These are phyloP conservation scores for Exophiala sideris DNA, from an alignment of 2,329 filamentous ascomycete species.

Conservation along the genomic window DNA sequence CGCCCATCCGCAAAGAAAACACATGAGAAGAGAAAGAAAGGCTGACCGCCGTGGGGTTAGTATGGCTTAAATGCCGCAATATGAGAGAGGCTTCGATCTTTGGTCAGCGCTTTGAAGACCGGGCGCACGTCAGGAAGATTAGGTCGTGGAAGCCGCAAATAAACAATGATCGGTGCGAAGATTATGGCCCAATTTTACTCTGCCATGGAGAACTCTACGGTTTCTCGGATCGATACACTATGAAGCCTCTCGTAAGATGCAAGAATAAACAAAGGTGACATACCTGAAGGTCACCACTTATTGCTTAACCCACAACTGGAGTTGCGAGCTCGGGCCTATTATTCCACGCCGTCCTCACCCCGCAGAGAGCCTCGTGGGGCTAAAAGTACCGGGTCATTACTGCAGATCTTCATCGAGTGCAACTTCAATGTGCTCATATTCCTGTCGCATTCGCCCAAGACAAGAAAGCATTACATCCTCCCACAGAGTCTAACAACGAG, in stretches of 20 bases:
- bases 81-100: neutral
- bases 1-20: too few species aligned
- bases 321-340: too few species aligned
- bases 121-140: neutral
- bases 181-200: conserved; percentile 38
- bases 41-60: neutral
- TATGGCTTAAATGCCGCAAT: neutral
- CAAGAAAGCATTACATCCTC: conserved; percentile 28
- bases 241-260: too few species aligned
- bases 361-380: too few species aligned
- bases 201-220: conserved; percentile 40
- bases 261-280: too few species aligned
- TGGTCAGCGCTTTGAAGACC: conserved; percentile 6
- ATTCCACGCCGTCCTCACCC: too few species aligned
- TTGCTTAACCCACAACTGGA: too few species aligned
- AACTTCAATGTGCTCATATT: neutral
- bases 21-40: neutral
- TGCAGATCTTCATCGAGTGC: neutral
- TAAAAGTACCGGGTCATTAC: too few species aligned
- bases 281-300: too few species aligned
- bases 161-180: conserved; percentile 23
- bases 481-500: neutral
- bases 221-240: conserved; percentile 41
- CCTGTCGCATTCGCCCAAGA: conserved; percentile 2
- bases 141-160: conserved; percentile 13